Evolutionary conservation across 1,284 basidiomycete species (phyloP), one percentile per base, ranked within the genome.

Genomic region (Fomes fomentarius): DNA sequence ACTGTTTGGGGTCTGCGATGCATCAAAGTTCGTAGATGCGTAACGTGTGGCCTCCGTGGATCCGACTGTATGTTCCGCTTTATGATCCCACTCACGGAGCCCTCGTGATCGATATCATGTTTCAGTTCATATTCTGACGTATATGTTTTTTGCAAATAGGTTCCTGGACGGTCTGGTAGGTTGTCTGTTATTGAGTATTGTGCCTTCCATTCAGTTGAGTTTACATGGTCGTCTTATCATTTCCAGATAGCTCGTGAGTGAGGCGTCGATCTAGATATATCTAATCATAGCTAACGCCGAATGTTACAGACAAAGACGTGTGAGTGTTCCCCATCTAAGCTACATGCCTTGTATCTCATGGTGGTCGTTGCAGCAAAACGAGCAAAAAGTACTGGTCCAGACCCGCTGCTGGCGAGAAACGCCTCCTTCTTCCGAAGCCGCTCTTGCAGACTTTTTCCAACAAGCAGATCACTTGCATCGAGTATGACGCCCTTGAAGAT

Each of bases 381-480:
- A 66, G 66, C 19, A 76, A 80, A 46, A 83, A 80, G 49, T 72
- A 79, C 14, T 89, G 78, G 76, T 87, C 76, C 64, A 80, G 77
- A 54, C 72, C 77, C 8, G 34, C 31, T 21, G 41, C 35, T 0
- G 61, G 53, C 12, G 37, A 60, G 21, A 67, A 69, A 59, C 68
- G 70, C 2, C 64, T 66, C 12, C 40, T 79, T 1, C 67, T 88
- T 0, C 80, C 85, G 0, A 76, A 76, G 1, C 76, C 77, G 44
- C 78, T 82, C 50, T 72, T 75, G 19, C 76, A 75, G 12, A 46
- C 78, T 1, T 89, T 89, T 56, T 74, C 78, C 8, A 83, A 81
- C 60, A 88, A 88, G 66, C 87, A 89, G 56, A 78, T 91, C 28
- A 82, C 84, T 0, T 91, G 89, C 63, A 79, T 89, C 10, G 86